Evolutionary conservation across 106 monocot species (phyloP).

Genomic region (Allium fistulosum): DNA sequence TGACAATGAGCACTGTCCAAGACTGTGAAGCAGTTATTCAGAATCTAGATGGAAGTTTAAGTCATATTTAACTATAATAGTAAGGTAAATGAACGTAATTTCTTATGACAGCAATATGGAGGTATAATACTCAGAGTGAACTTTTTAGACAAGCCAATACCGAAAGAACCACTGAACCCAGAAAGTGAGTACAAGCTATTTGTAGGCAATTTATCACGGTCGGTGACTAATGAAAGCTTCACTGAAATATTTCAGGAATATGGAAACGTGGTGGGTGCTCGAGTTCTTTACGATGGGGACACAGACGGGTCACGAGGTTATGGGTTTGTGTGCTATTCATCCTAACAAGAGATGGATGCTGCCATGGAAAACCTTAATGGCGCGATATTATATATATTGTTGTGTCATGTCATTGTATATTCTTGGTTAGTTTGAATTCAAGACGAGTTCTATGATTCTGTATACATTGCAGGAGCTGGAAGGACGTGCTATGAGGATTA

Average conservation of each 20-base stretch:
- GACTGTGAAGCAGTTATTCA: conserved; percentile 74
- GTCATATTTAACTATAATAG: too few relatives aligned
- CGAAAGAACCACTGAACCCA: conserved; percentile 58
- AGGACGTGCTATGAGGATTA: conserved; percentile 72
- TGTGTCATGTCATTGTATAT: too few relatives aligned
- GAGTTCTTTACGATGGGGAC: conserved; percentile 81
- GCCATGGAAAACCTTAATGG: conserved; percentile 61
- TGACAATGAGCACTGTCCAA: conserved; percentile 68
- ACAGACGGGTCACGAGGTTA: conserved; percentile 78
- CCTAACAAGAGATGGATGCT: conserved; percentile 80
- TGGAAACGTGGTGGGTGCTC: conserved; percentile 68
- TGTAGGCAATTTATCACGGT: conserved; percentile 85
- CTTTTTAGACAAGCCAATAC: conserved; percentile 74
- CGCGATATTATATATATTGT: conserved; percentile 19
- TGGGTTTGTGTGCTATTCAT: conserved; percentile 72
- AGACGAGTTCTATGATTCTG: neutral
- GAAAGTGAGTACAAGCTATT: conserved; percentile 87
- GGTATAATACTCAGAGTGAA: conserved; percentile 75
- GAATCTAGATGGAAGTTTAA: conserved; percentile 82
- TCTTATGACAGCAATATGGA: conserved; percentile 47
- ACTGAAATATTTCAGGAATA: conserved; percentile 47
- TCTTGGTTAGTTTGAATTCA: neutral
- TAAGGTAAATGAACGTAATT: too few relatives aligned
- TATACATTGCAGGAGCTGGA: conserved; percentile 57
- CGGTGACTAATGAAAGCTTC: conserved; percentile 62